phyloP scores from a whole-genome alignment of 2,329 filamentous ascomycete genomes.

The Trichophaea hybrida region DNA sequence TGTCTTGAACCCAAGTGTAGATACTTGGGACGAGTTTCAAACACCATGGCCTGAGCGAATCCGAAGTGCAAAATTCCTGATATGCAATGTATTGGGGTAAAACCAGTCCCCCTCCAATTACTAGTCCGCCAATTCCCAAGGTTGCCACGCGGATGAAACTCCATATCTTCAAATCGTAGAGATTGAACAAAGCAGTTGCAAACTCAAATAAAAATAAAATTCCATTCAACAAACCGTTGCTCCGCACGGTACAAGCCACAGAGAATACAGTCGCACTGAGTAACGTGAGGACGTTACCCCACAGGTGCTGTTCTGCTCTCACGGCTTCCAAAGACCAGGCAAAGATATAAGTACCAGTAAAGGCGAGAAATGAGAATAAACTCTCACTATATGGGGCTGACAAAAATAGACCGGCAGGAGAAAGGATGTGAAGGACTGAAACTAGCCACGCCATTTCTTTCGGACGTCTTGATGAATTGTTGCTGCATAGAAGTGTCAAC shows the following conservation, averaged over 20 bases:
- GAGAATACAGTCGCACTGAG: constrained; percentile 56
- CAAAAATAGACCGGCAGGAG: constrained; percentile 78
- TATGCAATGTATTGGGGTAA: constrained; percentile 66
- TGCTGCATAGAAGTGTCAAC: constrained; percentile 26
- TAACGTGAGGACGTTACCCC: constrained; percentile 40
- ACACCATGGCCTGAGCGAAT: constrained; percentile 50
- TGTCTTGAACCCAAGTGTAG: constrained; percentile 73
- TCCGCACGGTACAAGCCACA: constrained; percentile 57
- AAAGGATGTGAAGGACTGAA: constrained; percentile 63
- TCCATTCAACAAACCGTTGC: constrained; percentile 76
- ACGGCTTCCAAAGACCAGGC: constrained; percentile 34
- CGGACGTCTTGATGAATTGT: constrained; percentile 8
- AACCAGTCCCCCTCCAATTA: constrained; percentile 52
- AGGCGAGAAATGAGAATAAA: constrained; percentile 61
- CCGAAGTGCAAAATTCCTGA: constrained; percentile 46
- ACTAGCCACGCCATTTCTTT: constrained; percentile 49
- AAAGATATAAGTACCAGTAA: constrained; percentile 59
- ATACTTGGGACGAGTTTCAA: constrained; percentile 60
- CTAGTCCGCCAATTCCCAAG: constrained; percentile 50
- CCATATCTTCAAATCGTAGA: constrained; percentile 26
- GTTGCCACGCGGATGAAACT: constrained; percentile 29
- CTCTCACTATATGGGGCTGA: constrained; percentile 76
- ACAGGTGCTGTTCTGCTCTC: constrained; percentile 25
- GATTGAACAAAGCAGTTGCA: constrained; percentile 32
- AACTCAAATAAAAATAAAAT: constrained; percentile 56